Evolutionary conservation across 2,329 filamentous ascomycete genomes (phyloP).

Genomic region (Lachnellula cervina): DNA sequence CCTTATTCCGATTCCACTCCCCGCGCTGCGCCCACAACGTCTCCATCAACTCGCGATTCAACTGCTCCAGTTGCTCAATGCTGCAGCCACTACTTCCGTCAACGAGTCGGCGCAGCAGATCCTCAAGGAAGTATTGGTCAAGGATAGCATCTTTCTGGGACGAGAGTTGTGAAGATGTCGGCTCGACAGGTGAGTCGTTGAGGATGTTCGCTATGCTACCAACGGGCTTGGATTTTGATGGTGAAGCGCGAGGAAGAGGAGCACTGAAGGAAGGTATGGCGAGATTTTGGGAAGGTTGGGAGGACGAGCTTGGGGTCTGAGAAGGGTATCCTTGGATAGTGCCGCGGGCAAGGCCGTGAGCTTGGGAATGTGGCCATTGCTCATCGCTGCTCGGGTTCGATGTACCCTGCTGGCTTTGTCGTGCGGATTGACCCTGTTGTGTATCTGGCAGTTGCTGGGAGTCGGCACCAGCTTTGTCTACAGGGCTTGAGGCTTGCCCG

Average conservation of each 20-base stretch:
- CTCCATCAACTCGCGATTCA: constrained; percentile 87
- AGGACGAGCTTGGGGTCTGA: constrained; percentile 28
- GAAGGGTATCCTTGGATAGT: constrained; percentile 27
- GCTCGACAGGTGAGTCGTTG: constrained; percentile 30
- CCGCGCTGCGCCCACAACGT: constrained; percentile 74
- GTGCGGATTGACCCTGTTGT: constrained; percentile 24
- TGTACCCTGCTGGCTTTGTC: constrained; percentile 10
- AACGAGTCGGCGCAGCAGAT: constrained; percentile 21
- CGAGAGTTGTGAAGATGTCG: constrained; percentile 24
- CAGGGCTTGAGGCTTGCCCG: constrained; percentile 27
- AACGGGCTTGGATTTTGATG: constrained; percentile 20
- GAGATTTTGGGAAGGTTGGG: constrained; percentile 31
- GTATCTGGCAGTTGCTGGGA: constrained; percentile 48
- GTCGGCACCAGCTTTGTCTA: constrained; percentile 22
- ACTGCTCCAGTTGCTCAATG: constrained; percentile 92
- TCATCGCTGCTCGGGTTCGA: constrained; percentile 46
- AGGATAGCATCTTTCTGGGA: constrained; percentile 34
- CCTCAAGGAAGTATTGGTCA: constrained; percentile 34
- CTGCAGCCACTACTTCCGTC: constrained; percentile 34
- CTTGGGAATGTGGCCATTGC: constrained; percentile 55
- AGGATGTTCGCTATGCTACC: constrained; percentile 26
- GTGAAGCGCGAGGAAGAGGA: constrained; percentile 21
- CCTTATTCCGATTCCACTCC: constrained; percentile 78
- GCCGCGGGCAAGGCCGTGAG: constrained; percentile 44
- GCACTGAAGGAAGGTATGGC: constrained; percentile 36